These are phyloP conservation scores for Acidiella bohemica DNA, from an alignment of 495 filamentous ascomycete genomes.

Conservation along the genomic window DNA sequence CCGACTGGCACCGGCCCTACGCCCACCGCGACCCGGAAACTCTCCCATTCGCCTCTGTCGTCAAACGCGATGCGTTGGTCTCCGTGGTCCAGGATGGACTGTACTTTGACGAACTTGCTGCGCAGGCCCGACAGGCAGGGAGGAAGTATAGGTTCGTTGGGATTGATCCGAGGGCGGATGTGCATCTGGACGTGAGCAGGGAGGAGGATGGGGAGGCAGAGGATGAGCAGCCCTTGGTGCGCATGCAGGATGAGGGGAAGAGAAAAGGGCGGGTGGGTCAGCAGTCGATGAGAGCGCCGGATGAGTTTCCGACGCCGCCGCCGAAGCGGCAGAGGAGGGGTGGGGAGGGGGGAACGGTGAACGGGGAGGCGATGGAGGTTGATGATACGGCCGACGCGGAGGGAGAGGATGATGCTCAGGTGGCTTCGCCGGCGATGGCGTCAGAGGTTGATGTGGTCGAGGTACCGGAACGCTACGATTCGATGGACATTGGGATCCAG, in stretches of 20 bases:
- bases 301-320: constrained; percentile 18
- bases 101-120: constrained; percentile 23
- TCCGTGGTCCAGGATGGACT: constrained; percentile 30
- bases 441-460: constrained; percentile 8
- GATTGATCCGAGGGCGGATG: constrained; percentile 3
- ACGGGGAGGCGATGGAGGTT: constrained; percentile 27
- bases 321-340: constrained; percentile 17
- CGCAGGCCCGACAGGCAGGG: constrained; percentile 13
- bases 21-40: constrained; percentile 22
- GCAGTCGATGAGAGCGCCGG: constrained; percentile 7
- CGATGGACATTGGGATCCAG: constrained; percentile 13
- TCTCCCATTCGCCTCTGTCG: constrained; percentile 28
- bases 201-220: neutral
- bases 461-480: constrained; percentile 9
- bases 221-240: too few species aligned
- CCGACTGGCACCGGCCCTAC: constrained; percentile 24
- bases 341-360: constrained; percentile 21
- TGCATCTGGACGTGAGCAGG: neutral
- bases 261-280: constrained; percentile 10
- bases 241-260: neutral
- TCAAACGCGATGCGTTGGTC: constrained; percentile 23
- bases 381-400: constrained; percentile 22
- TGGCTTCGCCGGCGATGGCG: constrained; percentile 17
- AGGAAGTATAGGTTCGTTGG: constrained; percentile 5
- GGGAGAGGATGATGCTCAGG: constrained; percentile 20